Percentiles rank a stretch among this genome's conserved stretches.
phyloP scores from a whole-genome alignment of 345 rosid species.

The Eutrema japonicum region DNA sequence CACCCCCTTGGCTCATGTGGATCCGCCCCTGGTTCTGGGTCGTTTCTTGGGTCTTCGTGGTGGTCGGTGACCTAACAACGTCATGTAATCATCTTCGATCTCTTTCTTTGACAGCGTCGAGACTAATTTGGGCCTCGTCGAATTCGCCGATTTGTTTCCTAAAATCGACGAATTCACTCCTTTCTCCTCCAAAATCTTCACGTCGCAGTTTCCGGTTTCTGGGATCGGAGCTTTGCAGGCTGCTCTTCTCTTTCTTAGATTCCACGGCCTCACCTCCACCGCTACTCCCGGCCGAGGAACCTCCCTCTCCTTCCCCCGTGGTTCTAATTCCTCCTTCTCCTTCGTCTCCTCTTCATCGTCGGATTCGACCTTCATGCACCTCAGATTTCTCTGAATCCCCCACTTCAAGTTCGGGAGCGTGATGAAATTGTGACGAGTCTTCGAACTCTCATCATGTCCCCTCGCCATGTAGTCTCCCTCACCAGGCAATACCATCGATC shows the following conservation, averaged over 20 bases:
- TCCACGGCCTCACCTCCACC: constrained; percentile 69
- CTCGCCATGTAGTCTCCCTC: constrained; percentile 46
- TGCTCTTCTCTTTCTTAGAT: constrained; percentile 72
- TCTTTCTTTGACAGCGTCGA: constrained; percentile 63
- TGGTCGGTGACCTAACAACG: constrained; percentile 56
- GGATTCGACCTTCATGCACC: constrained; percentile 50
- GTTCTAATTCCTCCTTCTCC: constrained; percentile 7
- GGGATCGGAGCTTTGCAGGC: constrained; percentile 57
- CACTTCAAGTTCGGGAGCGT: constrained; percentile 56
- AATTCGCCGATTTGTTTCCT: constrained; percentile 31
- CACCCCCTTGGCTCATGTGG: too few relatives aligned
- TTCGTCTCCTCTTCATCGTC: constrained; percentile 15
- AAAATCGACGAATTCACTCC: constrained; percentile 34
- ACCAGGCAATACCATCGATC: constrained; percentile 50
- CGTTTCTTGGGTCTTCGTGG: constrained; percentile 79
- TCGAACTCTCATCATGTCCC: constrained; percentile 57
- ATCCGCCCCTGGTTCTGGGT: constrained; percentile 46
- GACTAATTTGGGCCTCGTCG: constrained; percentile 43
- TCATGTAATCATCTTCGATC: constrained; percentile 69
- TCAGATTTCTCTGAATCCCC: constrained; percentile 53
- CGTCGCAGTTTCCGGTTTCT: constrained; percentile 28
- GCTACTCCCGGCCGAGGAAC: constrained; percentile 38
- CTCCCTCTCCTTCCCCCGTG: constrained; percentile 33
- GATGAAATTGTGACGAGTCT: constrained; percentile 57
- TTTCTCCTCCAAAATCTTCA: constrained; percentile 39